phyloP scores from a whole-genome alignment of 257 asterid genomes.

The Scutellaria barbata region DNA sequence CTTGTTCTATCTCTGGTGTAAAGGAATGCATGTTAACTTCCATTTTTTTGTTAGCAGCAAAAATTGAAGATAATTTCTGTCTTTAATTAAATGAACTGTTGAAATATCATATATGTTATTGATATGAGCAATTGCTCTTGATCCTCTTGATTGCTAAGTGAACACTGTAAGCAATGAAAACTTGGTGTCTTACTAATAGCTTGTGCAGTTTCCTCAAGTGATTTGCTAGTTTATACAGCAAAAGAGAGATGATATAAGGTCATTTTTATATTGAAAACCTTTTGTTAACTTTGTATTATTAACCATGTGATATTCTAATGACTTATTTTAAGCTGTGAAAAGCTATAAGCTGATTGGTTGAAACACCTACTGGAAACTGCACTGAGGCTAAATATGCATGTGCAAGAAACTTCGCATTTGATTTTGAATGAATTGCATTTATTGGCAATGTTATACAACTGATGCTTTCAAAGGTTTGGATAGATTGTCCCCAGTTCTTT shows the following conservation, averaged over 20 bases:
- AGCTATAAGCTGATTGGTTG: slow-evolving; percentile 1
- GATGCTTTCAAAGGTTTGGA: slow-evolving; percentile 1
- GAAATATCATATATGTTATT: neutral
- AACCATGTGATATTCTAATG: slow-evolving; percentile 8
- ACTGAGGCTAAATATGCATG: neutral
- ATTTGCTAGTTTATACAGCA: neutral
- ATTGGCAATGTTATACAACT: neutral
- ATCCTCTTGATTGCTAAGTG: neutral
- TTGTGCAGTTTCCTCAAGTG: neutral
- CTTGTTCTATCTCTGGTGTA: neutral
- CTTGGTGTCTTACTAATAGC: neutral
- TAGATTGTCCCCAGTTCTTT: neutral
- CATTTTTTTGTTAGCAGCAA: neutral
- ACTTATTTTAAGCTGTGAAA: slow-evolving; percentile 8
- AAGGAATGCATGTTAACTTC: slow-evolving; percentile 10
- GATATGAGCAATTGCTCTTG: neutral
- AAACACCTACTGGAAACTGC: neutral
- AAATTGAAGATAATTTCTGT: neutral
- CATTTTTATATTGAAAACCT: neutral
- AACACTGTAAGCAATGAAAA: neutral
- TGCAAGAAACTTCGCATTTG: slow-evolving; percentile 11
- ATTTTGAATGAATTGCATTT: slow-evolving; percentile 19
- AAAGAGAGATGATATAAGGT: neutral
- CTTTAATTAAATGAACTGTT: slow-evolving; percentile 1
- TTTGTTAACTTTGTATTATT: slow-evolving; percentile 4